Evolutionary conservation across 352 stramenopile species (phyloP), one percentile per base, ranked within the genome.

Genomic region (Globisporangium spinosum): DNA sequence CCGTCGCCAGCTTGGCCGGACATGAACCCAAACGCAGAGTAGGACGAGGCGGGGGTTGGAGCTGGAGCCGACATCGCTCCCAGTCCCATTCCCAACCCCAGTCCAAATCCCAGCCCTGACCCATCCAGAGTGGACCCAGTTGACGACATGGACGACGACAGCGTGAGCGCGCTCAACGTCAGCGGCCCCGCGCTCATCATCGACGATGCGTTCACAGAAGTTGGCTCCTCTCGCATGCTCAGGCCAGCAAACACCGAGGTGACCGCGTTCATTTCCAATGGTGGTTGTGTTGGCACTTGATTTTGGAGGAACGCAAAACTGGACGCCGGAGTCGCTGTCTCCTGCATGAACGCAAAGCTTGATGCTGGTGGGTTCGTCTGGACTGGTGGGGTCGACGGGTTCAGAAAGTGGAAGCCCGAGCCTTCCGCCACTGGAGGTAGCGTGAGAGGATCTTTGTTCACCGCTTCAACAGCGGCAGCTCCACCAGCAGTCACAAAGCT

Each of bases 191-290:
- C 75, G 40, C 78, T 77, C 2, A 76, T 83, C 43, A 62, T 77
- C 43, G 74, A 75, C 17, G 71, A 72, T 29, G 75, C 75, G 51
- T 77, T 70, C n/a, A 82, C 62, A 2, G 68, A 68, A 22, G 65
- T 10, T 23, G 70, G 60, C 10, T 71, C 62, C 12, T 75, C 65
- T 27, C 81, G 79, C 3, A 91, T 25, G 55, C 62, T 87, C 47
- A 91, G 71, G 10, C 83, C 83, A 17, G 79, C 76, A 64, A 91
- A 91, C 23, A 91, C 83, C 1, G 80, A 75, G 8, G 70, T 76
- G 3, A 72, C 32, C 27, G 67, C 62, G 13, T 77, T 67, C 29
- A 62, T 64, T 23, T 58, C 29, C 6, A 67, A 57, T 13, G 25
- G 23, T 38, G 47, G 4, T 1, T 68, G 69, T n/a, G 70, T 68